Conservation (phyloP, 306 rosid genomes). For the Rosa multiflora region DNA sequence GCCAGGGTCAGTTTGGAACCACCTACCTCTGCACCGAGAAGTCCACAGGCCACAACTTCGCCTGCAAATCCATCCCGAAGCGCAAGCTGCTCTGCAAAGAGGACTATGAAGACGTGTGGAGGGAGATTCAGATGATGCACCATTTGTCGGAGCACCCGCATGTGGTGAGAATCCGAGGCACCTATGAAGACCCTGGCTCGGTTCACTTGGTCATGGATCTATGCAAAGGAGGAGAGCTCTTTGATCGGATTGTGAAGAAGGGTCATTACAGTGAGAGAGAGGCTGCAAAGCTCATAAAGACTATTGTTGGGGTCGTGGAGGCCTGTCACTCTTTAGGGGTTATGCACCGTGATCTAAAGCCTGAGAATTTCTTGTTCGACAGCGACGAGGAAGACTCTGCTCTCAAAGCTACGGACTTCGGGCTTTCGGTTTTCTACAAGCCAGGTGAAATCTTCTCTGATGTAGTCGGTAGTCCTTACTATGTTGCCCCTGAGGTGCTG, state of each 20-base stretch:
- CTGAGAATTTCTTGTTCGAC: constrained; percentile 46
- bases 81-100: constrained; percentile 45
- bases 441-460: constrained; percentile 43
- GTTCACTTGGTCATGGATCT: constrained; percentile 52
- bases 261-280: constrained; percentile 49
- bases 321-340: constrained; percentile 51
- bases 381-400: constrained; percentile 39
- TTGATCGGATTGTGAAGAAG: constrained; percentile 43
- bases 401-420: constrained; percentile 52
- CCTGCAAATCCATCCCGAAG: constrained; percentile 51
- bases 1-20: constrained; percentile 50
- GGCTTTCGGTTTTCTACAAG: constrained; percentile 51
- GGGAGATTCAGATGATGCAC: constrained; percentile 60
- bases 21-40: constrained; percentile 42
- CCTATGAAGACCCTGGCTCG: constrained; percentile 34
- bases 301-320: constrained; percentile 41
- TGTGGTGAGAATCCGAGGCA: constrained; percentile 44
- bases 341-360: constrained; percentile 49
- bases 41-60: constrained; percentile 28
- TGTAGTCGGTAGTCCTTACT: constrained; percentile 51
- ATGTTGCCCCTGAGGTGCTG: constrained; percentile 49
- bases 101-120: constrained; percentile 46
- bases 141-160: constrained; percentile 46
- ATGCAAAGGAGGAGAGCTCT: constrained; percentile 48
- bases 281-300: constrained; percentile 41